phyloP scores from a whole-genome alignment of 1,284 basidiomycete genomes.

The Stygiomarasmius scandens region DNA sequence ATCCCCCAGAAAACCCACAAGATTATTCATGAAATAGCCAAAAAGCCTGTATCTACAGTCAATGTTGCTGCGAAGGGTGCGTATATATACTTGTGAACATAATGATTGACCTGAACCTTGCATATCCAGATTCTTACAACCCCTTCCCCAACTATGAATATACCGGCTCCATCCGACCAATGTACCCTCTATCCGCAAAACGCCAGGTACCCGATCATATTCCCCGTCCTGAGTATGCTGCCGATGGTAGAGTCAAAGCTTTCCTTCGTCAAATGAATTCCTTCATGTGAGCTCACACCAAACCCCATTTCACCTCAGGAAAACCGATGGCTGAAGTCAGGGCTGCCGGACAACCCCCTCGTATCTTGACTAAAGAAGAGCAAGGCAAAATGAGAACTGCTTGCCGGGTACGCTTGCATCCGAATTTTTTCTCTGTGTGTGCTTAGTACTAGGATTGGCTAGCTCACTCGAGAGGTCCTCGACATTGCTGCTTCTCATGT shows the following conservation, averaged over 20 bases:
- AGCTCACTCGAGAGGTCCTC: slow-evolving; percentile 91
- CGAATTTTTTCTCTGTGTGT: not conserved
- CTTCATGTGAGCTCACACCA: slow-evolving; percentile 17
- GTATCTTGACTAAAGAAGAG: slow-evolving; percentile 66
- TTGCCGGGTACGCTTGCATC: slow-evolving; percentile 60
- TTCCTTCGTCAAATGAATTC: slow-evolving; percentile 26
- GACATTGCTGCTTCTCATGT: slow-evolving; percentile 87
- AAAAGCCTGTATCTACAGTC: slow-evolving; percentile 10
- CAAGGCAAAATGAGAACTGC: slow-evolving; percentile 80
- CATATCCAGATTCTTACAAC: slow-evolving; percentile 65
- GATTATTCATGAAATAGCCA: slow-evolving; percentile 65
- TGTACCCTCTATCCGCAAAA: slow-evolving; percentile 74
- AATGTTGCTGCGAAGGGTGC: slow-evolving; percentile 12
- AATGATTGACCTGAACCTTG: not conserved
- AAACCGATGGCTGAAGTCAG: slow-evolving; percentile 63
- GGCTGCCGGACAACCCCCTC: slow-evolving; percentile 61
- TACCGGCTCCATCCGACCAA: slow-evolving; percentile 73
- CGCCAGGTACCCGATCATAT: slow-evolving; percentile 77
- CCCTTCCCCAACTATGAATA: slow-evolving; percentile 71
- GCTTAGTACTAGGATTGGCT: slow-evolving; percentile 8
- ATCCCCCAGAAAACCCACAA: slow-evolving; percentile 79
- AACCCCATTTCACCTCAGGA: slow-evolving; percentile 43
- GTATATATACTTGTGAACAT: not conserved
- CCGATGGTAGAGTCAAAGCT: slow-evolving; percentile 55
- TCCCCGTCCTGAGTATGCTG: slow-evolving; percentile 78